A percentile compares a stretch with the other conserved stretches of the same genome.
These are phyloP conservation scores for Bruguiera parviflora DNA, from an alignment of 345 rosid species.

Conservation along the genomic window DNA sequence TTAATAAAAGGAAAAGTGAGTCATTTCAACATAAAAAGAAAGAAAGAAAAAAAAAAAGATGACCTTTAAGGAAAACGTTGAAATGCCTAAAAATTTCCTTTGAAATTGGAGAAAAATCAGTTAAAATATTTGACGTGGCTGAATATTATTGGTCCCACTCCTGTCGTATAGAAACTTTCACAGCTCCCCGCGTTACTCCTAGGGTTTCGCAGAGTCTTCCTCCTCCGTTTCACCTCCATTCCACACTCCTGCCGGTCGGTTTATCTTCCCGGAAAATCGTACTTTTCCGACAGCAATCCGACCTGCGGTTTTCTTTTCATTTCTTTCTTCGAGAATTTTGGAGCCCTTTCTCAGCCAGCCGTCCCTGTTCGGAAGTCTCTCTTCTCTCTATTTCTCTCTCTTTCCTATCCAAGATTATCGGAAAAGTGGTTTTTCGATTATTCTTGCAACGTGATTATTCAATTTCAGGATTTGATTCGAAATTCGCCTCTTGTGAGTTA, in stretches of 20 bases:
- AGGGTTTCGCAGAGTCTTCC: constrained; percentile 11
- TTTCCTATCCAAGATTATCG: background rate
- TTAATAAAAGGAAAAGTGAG: background rate
- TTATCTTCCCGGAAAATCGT: constrained; percentile 28
- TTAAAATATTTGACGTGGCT: constrained; percentile 33
- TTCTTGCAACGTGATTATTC: background rate
- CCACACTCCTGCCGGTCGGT: constrained; percentile 33
- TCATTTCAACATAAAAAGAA: background rate
- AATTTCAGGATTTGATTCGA: background rate
- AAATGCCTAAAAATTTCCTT: constrained; percentile 21
- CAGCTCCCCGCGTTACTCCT: background rate
- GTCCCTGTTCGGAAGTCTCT: too few species aligned
- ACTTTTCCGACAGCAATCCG: constrained; percentile 29
- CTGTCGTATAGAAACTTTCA: constrained; percentile 4
- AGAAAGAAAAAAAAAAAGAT: background rate
- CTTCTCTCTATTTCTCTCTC: too few species aligned
- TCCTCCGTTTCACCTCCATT: background rate
- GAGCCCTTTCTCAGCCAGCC: background rate
- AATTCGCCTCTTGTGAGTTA: background rate
- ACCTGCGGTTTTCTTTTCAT: constrained; percentile 2
- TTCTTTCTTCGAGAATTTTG: background rate
- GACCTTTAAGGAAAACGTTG: background rate
- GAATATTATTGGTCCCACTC: constrained; percentile 18
- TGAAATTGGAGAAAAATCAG: constrained; percentile 28
- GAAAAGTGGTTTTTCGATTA: background rate